Evolutionary conservation across 371 early-diverging fungal genomes (phyloP), one percentile per base, ranked within the genome.

Genomic region (Mortierella sp.): DNA sequence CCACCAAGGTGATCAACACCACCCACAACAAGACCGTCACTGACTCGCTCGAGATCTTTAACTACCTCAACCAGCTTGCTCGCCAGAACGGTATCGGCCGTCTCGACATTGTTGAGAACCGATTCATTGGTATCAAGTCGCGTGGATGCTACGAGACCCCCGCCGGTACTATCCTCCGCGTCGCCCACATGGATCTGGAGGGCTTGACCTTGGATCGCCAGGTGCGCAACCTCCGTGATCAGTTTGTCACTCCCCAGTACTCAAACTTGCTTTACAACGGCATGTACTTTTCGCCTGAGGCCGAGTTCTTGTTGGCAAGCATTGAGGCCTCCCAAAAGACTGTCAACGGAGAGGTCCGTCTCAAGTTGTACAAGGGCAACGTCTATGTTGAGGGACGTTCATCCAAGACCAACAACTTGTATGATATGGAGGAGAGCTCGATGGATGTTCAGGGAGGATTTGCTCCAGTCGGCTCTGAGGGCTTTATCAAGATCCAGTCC

Each of bases 111-210:
- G 98, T 98, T 60, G 98, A 98, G 87, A 96, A 96, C 84, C 92
- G 98, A 51, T 98, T 96, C 86, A 96, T 98, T 68, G 98, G 98
- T 64, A 95, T 98, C 88, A 98, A 98, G 89, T 95, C 96, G 60
- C 95, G 98, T 62, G 98, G 97, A 79, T 98, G 98, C 86, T 98
- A 98, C 90, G 98, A 98, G 85, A 96, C 98, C 47, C 98, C 98
- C 58, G 98, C 95, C 60, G 98, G 98, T 60, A 97, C 98, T 53
- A 94, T 98, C 65, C 87, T 98, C 66, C 94, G 95, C 75, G 90
- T 90, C 46, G 97, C 97, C 15, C 98, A 98, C 85, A 89, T 95
- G 67, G 98, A 98, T 83, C 85, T 97, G 25, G 98, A 98, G 86
- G 98, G 98, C 56, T 84, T 97, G 66, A 93, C 94, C 51, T 83